A percentile compares a stretch with the other conserved stretches of the same genome.
Evolutionary conservation across 495 filamentous ascomycete genomes (phyloP).

Genomic region (Podospora comata): DNA sequence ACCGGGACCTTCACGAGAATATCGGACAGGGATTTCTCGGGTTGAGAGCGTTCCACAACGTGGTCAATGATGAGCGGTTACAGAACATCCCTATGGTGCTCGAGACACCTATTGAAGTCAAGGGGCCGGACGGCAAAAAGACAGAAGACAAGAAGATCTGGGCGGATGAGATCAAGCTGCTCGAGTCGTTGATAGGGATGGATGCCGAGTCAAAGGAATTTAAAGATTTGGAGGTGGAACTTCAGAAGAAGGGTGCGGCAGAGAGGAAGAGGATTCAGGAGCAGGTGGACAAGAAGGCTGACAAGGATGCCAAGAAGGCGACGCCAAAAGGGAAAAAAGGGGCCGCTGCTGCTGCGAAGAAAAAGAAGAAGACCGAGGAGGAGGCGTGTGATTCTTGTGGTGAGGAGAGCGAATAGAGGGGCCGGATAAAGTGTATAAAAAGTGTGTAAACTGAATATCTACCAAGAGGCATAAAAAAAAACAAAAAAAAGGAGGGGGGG

Average conservation of each 20-base stretch:
- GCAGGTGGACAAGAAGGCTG: conserved; percentile 61
- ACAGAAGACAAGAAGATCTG: conserved; percentile 72
- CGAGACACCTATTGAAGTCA: conserved; percentile 85
- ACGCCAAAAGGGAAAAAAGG: conserved; percentile 24
- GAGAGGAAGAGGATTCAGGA: conserved; percentile 73
- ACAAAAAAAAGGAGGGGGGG: not conserved
- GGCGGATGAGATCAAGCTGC: conserved; percentile 82
- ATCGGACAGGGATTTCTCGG: conserved; percentile 93
- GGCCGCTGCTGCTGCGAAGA: conserved; percentile 29
- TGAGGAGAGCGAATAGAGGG: conserved; percentile 28
- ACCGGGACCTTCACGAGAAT: conserved; percentile 86
- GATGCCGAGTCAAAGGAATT: conserved; percentile 71
- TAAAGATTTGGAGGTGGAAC: conserved; percentile 48
- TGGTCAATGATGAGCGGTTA: conserved; percentile 80
- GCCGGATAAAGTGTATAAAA: not conserved
- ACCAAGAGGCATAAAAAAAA: not conserved
- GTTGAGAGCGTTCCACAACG: conserved; percentile 80
- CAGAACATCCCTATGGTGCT: conserved; percentile 84
- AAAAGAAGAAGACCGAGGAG: conserved; percentile 36
- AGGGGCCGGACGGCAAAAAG: conserved; percentile 50
- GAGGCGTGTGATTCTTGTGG: conserved; percentile 27
- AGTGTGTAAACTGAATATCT: not conserved
- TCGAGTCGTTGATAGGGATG: conserved; percentile 84
- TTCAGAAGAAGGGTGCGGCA: conserved; percentile 60
- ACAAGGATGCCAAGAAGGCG: conserved; percentile 53